Percentiles rank a stretch among this genome's conserved stretches.
phyloP scores from a whole-genome alignment of 306 rosid genomes.

The Fragaria ananassa region DNA sequence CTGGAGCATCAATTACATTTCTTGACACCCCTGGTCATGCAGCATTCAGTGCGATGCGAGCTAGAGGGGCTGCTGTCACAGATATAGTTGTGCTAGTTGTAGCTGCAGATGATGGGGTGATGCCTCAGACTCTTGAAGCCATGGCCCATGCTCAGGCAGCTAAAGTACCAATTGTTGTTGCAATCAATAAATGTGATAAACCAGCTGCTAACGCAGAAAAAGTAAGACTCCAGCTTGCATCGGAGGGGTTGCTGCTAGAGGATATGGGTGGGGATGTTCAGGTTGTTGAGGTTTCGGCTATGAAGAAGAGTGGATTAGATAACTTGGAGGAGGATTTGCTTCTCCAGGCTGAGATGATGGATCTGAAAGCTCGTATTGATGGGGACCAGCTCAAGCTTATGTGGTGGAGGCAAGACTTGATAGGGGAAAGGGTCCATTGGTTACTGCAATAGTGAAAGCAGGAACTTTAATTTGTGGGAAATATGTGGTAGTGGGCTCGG shows the following conservation, averaged over 20 bases:
- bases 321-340: conserved; percentile 77
- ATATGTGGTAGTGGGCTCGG: conserved; percentile 81
- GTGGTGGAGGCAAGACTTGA: conserved; percentile 98
- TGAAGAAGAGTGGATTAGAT: conserved; percentile 75
- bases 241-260: conserved; percentile 88
- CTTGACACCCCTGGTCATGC: conserved; percentile 99
- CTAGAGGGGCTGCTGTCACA: conserved; percentile 95
- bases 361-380: conserved; percentile 79
- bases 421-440: conserved; percentile 86
- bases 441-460: conserved; percentile 90
- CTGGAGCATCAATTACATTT: conserved; percentile 90
- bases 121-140: conserved; percentile 98
- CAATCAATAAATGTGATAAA: conserved; percentile 95
- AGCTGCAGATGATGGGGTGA: conserved; percentile 97
- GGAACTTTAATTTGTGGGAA: conserved; percentile 83
- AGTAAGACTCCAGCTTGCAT: conserved; percentile 84
- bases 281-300: conserved; percentile 83
- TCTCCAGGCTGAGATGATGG: conserved; percentile 96
- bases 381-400: conserved; percentile 99
- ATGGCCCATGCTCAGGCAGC: conserved; percentile 88
- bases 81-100: conserved; percentile 91
- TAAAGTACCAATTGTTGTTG: conserved; percentile 86
- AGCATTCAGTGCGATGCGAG: conserved; percentile 98
- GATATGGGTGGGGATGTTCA: conserved; percentile 98
- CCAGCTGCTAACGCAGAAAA: conserved; percentile 92